Percentiles rank a stretch among this genome's conserved stretches.
These are phyloP conservation scores for Mortierella hygrophila DNA, from an alignment of 192 early-diverging fungal species.

Conservation along the genomic window DNA sequence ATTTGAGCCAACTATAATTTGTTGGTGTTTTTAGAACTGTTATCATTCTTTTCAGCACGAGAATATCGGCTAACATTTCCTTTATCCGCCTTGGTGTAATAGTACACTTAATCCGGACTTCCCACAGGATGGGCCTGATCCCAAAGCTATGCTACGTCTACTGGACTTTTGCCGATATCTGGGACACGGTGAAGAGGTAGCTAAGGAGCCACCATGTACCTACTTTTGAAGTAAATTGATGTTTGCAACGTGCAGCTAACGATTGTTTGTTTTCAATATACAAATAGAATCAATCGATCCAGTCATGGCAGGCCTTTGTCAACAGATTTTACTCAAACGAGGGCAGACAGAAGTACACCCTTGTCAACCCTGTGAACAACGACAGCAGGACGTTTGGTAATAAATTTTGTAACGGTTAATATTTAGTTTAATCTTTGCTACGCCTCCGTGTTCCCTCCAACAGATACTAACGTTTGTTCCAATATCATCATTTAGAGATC, in stretches of 20 bases:
- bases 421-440: too few species aligned
- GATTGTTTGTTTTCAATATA: background rate
- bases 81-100: background rate
- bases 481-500: slow-evolving; percentile 6
- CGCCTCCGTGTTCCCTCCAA: background rate
- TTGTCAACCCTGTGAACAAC: slow-evolving; percentile 18
- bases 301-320: slow-evolving; percentile 20
- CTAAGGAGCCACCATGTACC: background rate
- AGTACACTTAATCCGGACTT: background rate
- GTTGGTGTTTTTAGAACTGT: too few species aligned
- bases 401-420: background rate
- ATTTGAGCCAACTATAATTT: too few species aligned
- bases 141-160: slow-evolving; percentile 2
- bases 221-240: background rate
- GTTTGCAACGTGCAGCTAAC: background rate
- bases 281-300: slow-evolving; percentile 18
- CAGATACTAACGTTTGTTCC: background rate
- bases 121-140: slow-evolving; percentile 1
- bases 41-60: too few species aligned
- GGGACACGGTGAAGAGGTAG: slow-evolving; percentile 8
- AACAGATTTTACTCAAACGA: slow-evolving; percentile 18
- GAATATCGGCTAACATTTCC: background rate
- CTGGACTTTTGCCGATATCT: slow-evolving; percentile 17
- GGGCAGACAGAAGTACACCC: slow-evolving; percentile 18
- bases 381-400: slow-evolving; percentile 25